Conservation (phyloP, 352 stramenopile genomes). For the Globisporangium camurandrum region DNA sequence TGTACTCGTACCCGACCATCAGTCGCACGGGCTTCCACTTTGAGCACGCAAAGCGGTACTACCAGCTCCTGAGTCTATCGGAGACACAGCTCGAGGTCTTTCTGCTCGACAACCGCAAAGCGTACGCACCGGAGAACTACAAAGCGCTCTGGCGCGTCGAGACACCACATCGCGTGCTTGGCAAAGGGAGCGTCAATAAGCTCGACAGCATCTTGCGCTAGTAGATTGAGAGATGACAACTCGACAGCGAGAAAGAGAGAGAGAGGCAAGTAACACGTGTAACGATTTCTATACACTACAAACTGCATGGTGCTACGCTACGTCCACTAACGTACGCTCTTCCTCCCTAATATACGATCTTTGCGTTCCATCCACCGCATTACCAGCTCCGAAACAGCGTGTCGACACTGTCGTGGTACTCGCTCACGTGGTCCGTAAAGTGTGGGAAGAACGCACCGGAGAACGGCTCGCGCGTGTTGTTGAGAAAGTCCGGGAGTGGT, state of each 20-base stretch:
- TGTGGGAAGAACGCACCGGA: conserved; percentile 42
- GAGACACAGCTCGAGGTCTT: conserved; percentile 79
- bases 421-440: conserved; percentile 34
- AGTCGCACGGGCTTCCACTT: conserved; percentile 50
- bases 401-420: conserved; percentile 29
- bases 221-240: conserved; percentile 3
- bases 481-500: conserved; percentile 57
- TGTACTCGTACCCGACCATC: conserved; percentile 64
- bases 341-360: too few relatives aligned
- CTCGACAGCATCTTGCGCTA: conserved; percentile 74
- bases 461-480: conserved; percentile 44
- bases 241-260: too few relatives aligned
- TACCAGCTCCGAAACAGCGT: conserved; percentile 38
- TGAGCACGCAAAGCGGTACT: conserved; percentile 75
- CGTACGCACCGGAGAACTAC: conserved; percentile 53
- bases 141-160: conserved; percentile 71
- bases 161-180: conserved; percentile 59
- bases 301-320: too few relatives aligned
- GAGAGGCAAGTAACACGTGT: too few relatives aligned
- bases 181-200: conserved; percentile 77
- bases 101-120: conserved; percentile 59
- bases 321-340: too few relatives aligned
- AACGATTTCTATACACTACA: too few relatives aligned
- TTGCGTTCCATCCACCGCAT: not conserved
- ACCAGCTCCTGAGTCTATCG: conserved; percentile 56